Evolutionary conservation across 1,284 basidiomycete species (phyloP), one percentile per base, ranked within the genome.

Genomic region (Ustilago tritici): DNA sequence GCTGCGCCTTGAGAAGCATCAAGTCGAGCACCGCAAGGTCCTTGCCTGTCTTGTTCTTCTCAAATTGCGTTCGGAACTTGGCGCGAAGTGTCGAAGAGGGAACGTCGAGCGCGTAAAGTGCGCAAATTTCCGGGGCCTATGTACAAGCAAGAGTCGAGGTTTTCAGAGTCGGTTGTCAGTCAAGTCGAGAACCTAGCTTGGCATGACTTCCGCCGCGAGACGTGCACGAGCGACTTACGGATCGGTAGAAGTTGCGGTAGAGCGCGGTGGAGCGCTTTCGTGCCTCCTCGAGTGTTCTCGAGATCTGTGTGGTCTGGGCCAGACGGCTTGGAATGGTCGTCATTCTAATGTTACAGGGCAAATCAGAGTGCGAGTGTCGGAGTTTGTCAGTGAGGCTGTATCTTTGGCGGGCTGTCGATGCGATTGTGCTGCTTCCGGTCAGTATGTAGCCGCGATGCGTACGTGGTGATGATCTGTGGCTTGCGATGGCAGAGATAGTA

Each of bases 191-290:
- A 28, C 34, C 46, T 19, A 19, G 40, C 32, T 15, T 28, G 3
- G 41, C 23, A 14, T 5, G 7, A 28, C 8, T 11, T 7, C 7
- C 15, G 8, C 57, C 19, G 17, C 32, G 12, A 35, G 41, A 41
- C 14, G 31, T 15, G 7, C 36, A 28, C 53, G 46, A 14, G 3
- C 19, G 11, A 88, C 93, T 84, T 82, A 95, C 95, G 58, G 92
- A 90, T 78, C 95, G 92, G 87, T 95, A 93, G 93, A 95, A 98
- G 85, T 92, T 91, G 69, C 95, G 89, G 89, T 98, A 99, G 23
- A 98, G 90, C 60, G 92, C 89, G 43, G 95, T 88, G 36, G 91
- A 91, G 43, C 93, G 90, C 53, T 88, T 87, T 50, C 92, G 91
- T 5, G 94, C 92, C 65, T 95, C 91, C n/a, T 88, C 87, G 32